These are phyloP conservation scores for Thuidium tamariscinum DNA, from an alignment of 225 moss, liverwort and hornwort genomes.

Conservation along the genomic window DNA sequence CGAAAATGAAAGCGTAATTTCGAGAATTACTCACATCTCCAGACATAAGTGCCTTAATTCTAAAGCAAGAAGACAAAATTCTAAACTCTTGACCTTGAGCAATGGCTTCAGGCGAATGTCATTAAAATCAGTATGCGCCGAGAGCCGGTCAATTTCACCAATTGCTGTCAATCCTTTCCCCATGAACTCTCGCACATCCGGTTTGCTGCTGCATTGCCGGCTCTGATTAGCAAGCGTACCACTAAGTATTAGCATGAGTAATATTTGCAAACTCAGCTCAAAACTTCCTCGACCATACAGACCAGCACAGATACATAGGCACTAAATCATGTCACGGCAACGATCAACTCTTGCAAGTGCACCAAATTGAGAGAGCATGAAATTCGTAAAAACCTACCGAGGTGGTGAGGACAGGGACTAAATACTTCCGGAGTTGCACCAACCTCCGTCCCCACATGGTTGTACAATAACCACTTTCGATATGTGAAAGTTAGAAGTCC, in stretches of 20 bases:
- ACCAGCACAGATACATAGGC: neutral
- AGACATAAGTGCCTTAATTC: neutral
- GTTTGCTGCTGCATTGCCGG: slow-evolving; percentile 18
- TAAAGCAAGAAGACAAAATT: neutral
- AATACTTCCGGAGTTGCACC: slow-evolving; percentile 15
- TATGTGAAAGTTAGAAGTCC: neutral
- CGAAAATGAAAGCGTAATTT: neutral
- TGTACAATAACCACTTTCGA: neutral
- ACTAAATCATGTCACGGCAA: neutral
- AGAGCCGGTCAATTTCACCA: slow-evolving; percentile 54
- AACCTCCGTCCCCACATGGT: slow-evolving; percentile 31
- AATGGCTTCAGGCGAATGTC: slow-evolving; percentile 73
- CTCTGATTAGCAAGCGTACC: slow-evolving; percentile 6
- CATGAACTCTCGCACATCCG: slow-evolving; percentile 66
- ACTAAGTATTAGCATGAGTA: neutral
- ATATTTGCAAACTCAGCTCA: neutral
- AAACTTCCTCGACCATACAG: neutral
- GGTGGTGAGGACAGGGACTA: slow-evolving; percentile 11
- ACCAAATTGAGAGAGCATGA: neutral
- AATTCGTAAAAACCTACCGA: neutral
- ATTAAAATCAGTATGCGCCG: slow-evolving; percentile 51
- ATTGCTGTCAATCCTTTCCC: slow-evolving; percentile 65
- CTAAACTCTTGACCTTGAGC: slow-evolving; percentile 45
- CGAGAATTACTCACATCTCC: neutral
- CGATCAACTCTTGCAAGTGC: neutral